Conservation (phyloP, 768 basidiomycete genomes). For the Ephemerocybe angulata region DNA sequence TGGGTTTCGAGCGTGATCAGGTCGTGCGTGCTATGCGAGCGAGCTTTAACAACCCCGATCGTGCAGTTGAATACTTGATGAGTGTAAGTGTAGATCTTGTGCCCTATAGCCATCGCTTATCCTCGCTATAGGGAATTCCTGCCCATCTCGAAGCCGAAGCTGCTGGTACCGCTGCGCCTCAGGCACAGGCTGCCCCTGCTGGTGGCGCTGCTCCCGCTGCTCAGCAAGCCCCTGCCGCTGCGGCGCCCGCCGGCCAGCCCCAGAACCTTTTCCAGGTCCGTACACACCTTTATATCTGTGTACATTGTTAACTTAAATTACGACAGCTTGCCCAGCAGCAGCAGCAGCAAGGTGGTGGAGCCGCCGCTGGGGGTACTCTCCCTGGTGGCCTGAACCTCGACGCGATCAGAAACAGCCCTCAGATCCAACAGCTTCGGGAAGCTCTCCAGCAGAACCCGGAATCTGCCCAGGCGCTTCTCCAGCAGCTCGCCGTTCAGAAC, state of each 20-base stretch:
- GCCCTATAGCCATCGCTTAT: conserved; percentile 7
- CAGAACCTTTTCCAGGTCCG: conserved; percentile 87
- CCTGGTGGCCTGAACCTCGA: conserved; percentile 43
- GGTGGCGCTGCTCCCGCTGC: conserved; percentile 36
- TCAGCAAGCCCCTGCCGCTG: conserved; percentile 31
- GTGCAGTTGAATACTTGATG: conserved; percentile 98
- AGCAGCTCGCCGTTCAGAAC: conserved; percentile 73
- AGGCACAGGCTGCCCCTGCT: conserved; percentile 27
- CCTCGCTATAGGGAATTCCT: conserved; percentile 67
- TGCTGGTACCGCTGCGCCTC: conserved; percentile 27
- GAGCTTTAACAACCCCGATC: conserved; percentile 95
- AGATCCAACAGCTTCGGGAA: conserved; percentile 70
- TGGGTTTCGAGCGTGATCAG: conserved; percentile 89
- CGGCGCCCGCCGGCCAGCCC: conserved; percentile 42
- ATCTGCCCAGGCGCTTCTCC: conserved; percentile 73
- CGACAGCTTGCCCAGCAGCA: conserved; percentile 70
- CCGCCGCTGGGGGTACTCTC: conserved; percentile 25
- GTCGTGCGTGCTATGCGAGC: conserved; percentile 84
- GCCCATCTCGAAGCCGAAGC: conserved; percentile 57
- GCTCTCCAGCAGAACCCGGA: conserved; percentile 75
- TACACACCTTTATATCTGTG: neutral
- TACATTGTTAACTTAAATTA: neutral
- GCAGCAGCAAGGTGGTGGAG: conserved; percentile 45
- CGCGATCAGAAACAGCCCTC: conserved; percentile 57
- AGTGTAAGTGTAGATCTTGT: conserved; percentile 49